Evolutionary conservation across 257 asterid species (phyloP), one percentile per base, ranked within the genome.

Genomic region (Vinca minor): DNA sequence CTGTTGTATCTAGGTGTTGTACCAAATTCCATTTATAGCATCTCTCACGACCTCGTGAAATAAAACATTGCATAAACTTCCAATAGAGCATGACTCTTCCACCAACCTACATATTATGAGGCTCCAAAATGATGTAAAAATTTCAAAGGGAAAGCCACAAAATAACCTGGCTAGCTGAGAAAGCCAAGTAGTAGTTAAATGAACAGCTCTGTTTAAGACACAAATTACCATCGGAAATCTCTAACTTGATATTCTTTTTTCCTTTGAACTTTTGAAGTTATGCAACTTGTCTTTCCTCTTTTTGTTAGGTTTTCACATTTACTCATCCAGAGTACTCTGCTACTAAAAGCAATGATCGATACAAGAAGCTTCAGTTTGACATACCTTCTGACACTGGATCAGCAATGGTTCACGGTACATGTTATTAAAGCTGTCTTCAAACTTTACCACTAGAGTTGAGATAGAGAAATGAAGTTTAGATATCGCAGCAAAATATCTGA

Each of bases 331-430:
- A 82, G 55, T 36, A 42, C 77, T 75, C 93, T n/a, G 29, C 81
- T 39, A 81, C 76, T 44, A 71, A 78, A 23, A 82, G 77, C 84
- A 93, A 93, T 73, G 80, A 85, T 63, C 90, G 94, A 36, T 87
- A 85, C 62, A 81, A 64, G 68, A 87, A 85, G 82, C 95, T 93
- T 56, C 68, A 42, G 41, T 93, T 93, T 71, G 87, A 85, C 66
- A 76, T 93, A 62, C 82, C 95, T 8, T 53, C 59, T 4, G 94
- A 93, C 72, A 83, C 97, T 67, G 97, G 98, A 48, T 83, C 98
- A 41, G 78, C 97, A 65, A 69, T 89, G 85, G 79, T 85, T 76
- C 98, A 93, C 70, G 97, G 98, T 89, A 85, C 63, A 79, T 67
- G 35, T 36, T 41, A 21, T 10, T 5, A n/a, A 34, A 23, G 44